A percentile compares a stretch with the other conserved stretches of the same genome.
phyloP scores from a whole-genome alignment of 1,284 basidiomycete genomes.

The Crepidotus sp. region DNA sequence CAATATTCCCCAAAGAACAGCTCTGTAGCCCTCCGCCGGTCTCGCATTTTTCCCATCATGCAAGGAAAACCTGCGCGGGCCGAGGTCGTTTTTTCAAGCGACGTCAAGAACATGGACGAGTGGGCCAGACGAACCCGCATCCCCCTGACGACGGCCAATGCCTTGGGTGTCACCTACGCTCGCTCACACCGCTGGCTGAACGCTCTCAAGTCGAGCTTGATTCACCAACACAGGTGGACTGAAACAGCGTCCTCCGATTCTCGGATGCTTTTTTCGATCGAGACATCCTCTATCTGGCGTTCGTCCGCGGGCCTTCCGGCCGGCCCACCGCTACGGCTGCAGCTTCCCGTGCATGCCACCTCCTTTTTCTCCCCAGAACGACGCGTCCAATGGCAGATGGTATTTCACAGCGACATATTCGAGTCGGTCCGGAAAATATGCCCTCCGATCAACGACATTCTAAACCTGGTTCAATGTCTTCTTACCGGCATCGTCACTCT shows the following conservation, averaged over 20 bases:
- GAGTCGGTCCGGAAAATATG: slow-evolving; percentile 69
- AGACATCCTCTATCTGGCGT: slow-evolving; percentile 67
- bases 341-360: slow-evolving; percentile 66
- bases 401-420: slow-evolving; percentile 76
- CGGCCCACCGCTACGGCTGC: slow-evolving; percentile 60
- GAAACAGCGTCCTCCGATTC: slow-evolving; percentile 50
- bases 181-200: slow-evolving; percentile 68
- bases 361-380: slow-evolving; percentile 78
- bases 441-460: slow-evolving; percentile 66
- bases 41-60: slow-evolving; percentile 23
- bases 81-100: slow-evolving; percentile 68
- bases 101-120: slow-evolving; percentile 69
- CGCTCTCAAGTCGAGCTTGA: slow-evolving; percentile 48
- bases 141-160: slow-evolving; percentile 70
- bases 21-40: not conserved
- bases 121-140: slow-evolving; percentile 72
- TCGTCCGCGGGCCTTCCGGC: slow-evolving; percentile 65
- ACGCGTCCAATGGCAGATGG: slow-evolving; percentile 80
- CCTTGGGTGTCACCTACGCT: slow-evolving; percentile 67
- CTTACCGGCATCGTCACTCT: slow-evolving; percentile 73
- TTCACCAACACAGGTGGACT: slow-evolving; percentile 60
- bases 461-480: slow-evolving; percentile 70
- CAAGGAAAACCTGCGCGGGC: slow-evolving; percentile 32
- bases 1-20: not conserved
- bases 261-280: slow-evolving; percentile 68